phyloP scores from a whole-genome alignment of 2,329 filamentous ascomycete species.

The Helotiales sp. region DNA sequence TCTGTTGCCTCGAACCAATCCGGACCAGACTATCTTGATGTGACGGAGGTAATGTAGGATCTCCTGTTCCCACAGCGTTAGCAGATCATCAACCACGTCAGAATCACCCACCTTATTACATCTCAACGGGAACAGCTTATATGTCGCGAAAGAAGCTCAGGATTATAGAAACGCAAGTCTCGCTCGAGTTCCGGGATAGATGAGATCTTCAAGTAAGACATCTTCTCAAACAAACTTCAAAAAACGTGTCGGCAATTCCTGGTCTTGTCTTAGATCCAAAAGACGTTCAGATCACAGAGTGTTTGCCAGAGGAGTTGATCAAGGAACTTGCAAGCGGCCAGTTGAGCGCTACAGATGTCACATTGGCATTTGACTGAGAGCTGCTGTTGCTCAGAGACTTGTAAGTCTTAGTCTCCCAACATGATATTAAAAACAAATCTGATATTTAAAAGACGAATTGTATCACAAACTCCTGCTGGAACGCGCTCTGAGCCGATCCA shows the following conservation, averaged over 20 bases:
- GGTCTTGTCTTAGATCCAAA: slow-evolving; percentile 49
- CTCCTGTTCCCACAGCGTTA: no score
- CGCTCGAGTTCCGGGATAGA: slow-evolving; percentile 28
- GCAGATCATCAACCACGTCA: no score
- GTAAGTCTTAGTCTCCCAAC: slow-evolving; percentile 36
- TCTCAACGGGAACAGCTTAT: no score
- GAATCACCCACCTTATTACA: no score
- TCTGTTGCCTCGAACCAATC: no score
- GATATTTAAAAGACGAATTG: slow-evolving; percentile 43
- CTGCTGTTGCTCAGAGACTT: slow-evolving; percentile 56
- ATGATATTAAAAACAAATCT: not conserved
- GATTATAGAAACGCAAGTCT: slow-evolving; percentile 51
- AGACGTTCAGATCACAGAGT: slow-evolving; percentile 55
- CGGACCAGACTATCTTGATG: no score
- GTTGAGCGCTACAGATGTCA: slow-evolving; percentile 50
- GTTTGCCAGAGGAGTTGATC: slow-evolving; percentile 50
- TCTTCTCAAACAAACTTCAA: slow-evolving; percentile 27
- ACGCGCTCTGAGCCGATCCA: slow-evolving; percentile 50
- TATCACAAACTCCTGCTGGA: slow-evolving; percentile 55
- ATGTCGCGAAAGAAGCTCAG: slow-evolving; percentile 49
- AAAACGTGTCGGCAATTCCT: slow-evolving; percentile 41
- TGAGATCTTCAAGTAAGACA: slow-evolving; percentile 5
- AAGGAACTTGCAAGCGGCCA: slow-evolving; percentile 49
- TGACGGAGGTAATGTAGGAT: no score
- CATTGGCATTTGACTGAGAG: slow-evolving; percentile 59